phyloP scores from a whole-genome alignment of 257 asterid species.

The Apocynum venetum region DNA sequence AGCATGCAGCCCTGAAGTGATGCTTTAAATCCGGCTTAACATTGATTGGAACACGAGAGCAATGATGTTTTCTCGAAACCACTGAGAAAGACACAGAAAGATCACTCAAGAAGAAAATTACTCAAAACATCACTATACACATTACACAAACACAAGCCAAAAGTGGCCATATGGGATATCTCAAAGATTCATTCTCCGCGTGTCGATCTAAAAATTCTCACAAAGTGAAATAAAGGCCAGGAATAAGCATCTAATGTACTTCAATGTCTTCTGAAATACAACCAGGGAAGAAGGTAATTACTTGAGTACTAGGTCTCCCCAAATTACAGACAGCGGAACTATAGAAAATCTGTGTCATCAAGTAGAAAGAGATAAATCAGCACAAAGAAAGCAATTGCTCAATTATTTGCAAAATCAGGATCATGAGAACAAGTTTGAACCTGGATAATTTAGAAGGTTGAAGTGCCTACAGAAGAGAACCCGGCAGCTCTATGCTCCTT shows the following conservation, averaged over 20 bases:
- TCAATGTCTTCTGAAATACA: constrained; percentile 18
- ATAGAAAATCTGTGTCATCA: constrained; percentile 12
- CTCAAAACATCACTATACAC: not conserved
- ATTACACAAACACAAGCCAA: not conserved
- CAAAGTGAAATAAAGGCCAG: not conserved
- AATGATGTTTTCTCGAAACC: too few species aligned
- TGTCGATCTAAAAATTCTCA: not conserved
- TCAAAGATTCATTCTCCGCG: constrained; percentile 1
- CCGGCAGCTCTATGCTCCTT: constrained; percentile 83
- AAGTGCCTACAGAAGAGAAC: constrained; percentile 78
- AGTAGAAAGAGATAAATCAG: not conserved
- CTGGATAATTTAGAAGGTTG: constrained; percentile 47
- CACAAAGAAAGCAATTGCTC: not conserved
- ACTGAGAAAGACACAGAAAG: not conserved
- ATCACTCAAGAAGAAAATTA: not conserved
- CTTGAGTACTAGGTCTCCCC: constrained; percentile 6
- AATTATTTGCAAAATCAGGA: not conserved
- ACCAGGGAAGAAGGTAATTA: not conserved
- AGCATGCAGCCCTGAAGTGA: too few species aligned
- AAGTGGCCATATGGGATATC: constrained; percentile 5
- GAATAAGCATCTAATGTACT: constrained; percentile 8
- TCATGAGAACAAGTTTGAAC: constrained; percentile 23
- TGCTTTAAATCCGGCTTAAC: too few species aligned
- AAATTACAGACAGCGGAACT: constrained; percentile 23
- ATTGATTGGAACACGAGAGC: too few species aligned